phyloP scores from a whole-genome alignment of 1,139 yeast genomes.

The Groenewaldozyma auringiensis region DNA sequence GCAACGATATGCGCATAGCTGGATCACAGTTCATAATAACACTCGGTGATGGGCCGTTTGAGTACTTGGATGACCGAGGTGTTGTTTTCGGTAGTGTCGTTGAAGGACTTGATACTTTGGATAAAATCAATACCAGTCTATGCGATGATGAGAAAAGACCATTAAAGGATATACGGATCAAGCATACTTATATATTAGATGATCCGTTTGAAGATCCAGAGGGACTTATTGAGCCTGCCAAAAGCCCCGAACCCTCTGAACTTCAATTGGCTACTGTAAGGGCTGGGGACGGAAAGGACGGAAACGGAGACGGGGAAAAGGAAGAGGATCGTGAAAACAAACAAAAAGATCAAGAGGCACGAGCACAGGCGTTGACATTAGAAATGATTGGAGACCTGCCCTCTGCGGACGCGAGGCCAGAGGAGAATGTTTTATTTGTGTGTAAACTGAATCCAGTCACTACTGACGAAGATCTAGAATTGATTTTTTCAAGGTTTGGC shows the following conservation, averaged over 20 bases:
- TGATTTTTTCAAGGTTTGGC: slow-evolving; percentile 57
- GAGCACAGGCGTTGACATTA: slow-evolving; percentile 50
- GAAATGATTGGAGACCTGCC: slow-evolving; percentile 64
- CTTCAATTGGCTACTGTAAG: slow-evolving; percentile 27
- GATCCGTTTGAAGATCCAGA: slow-evolving; percentile 47
- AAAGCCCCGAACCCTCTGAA: slow-evolving; percentile 34
- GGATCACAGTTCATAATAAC: slow-evolving; percentile 32
- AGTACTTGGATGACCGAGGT: slow-evolving; percentile 18
- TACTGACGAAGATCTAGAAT: slow-evolving; percentile 43
- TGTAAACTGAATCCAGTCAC: slow-evolving; percentile 60
- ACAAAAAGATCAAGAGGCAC: slow-evolving; percentile 34
- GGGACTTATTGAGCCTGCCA: slow-evolving; percentile 22
- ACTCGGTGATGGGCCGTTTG: slow-evolving; percentile 17
- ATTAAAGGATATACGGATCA: slow-evolving; percentile 44
- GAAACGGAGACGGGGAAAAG: slow-evolving; percentile 25
- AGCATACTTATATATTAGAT: slow-evolving; percentile 43
- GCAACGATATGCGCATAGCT: slow-evolving; percentile 14
- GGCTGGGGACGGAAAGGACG: slow-evolving; percentile 29
- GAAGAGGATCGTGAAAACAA: slow-evolving; percentile 22
- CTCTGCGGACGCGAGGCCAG: slow-evolving; percentile 49
- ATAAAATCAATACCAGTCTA: slow-evolving; percentile 36
- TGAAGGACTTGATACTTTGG: slow-evolving; percentile 45
- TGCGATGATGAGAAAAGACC: slow-evolving; percentile 39
- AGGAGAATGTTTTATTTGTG: slow-evolving; percentile 53
- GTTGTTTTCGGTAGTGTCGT: slow-evolving; percentile 43